Conservation (phyloP, 441 rosid genomes). For the Populus hybrid region DNA sequence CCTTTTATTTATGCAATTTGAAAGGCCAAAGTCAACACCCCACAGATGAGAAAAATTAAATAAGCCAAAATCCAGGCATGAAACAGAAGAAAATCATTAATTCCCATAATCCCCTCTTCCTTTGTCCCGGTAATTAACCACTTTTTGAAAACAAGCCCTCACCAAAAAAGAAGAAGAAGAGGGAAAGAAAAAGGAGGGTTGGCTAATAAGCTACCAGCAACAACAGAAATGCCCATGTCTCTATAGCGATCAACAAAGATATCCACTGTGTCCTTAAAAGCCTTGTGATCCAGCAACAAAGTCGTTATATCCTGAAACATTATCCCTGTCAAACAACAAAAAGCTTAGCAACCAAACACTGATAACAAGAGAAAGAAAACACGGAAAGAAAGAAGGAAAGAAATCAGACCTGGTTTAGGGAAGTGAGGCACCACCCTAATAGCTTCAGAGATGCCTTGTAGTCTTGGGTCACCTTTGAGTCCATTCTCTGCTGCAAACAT, state of each 20-base stretch:
- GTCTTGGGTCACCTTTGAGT: too few species aligned
- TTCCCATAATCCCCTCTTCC: not conserved
- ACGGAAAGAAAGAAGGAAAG: too few species aligned
- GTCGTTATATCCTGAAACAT: slow-evolving; percentile 98
- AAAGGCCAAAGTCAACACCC: not conserved
- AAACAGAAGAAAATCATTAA: not conserved
- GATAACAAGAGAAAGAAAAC: too few species aligned
- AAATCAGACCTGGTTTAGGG: slow-evolving; percentile 68
- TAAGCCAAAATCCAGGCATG: not conserved
- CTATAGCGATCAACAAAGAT: slow-evolving; percentile 95
- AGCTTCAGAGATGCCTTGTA: slow-evolving; percentile 54
- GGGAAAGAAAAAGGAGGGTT: not conserved
- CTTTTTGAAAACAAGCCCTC: not conserved
- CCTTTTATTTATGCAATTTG: not conserved
- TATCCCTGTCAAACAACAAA: too few species aligned
- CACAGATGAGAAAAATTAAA: not conserved
- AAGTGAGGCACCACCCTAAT: slow-evolving; percentile 90
- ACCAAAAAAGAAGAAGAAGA: not conserved
- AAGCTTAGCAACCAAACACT: not conserved
- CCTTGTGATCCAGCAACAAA: slow-evolving; percentile 81
- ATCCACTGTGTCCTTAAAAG: slow-evolving; percentile 83
- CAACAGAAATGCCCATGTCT: slow-evolving; percentile 82
- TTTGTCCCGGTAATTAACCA: not conserved
- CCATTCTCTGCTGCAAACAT: too few species aligned
- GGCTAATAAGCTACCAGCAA: slow-evolving; percentile 57